A percentile compares a stretch with the other conserved stretches of the same genome.
These are phyloP conservation scores for Ogataea nitratoaversa DNA, from an alignment of 805 yeast species.

Conservation along the genomic window DNA sequence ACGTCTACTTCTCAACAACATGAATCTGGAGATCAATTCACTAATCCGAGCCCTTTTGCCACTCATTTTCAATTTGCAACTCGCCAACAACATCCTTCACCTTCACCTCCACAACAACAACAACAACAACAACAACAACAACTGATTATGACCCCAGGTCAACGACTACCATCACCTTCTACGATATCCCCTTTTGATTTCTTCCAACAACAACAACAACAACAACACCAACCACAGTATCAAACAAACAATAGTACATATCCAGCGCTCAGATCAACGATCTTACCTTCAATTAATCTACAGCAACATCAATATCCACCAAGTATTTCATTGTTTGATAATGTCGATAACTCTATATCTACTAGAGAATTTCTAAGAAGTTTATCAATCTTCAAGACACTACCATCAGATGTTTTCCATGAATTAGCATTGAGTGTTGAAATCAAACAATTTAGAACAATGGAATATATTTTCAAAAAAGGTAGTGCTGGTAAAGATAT, in stretches of 20 bases:
- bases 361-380: slow-evolving; percentile 55
- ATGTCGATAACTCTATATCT: slow-evolving; percentile 48
- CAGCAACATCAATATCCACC: slow-evolving; percentile 5
- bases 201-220: slow-evolving; percentile 1
- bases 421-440: slow-evolving; percentile 62
- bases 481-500: slow-evolving; percentile 62
- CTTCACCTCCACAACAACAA: not conserved
- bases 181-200: no score
- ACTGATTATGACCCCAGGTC: no score
- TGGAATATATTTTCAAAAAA: slow-evolving; percentile 56
- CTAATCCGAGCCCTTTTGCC: not conserved
- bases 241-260: no score
- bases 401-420: slow-evolving; percentile 59
- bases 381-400: slow-evolving; percentile 52
- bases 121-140: not conserved
- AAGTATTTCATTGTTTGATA: slow-evolving; percentile 19
- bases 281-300: slow-evolving; percentile 1
- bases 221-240: not conserved
- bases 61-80: not conserved
- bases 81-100: not conserved
- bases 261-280: no score
- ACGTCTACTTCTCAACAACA: slow-evolving; percentile 2
- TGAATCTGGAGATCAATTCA: slow-evolving; percentile 1
- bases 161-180: no score
- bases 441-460: slow-evolving; percentile 47